Evolutionary conservation across 176 grass and related monocot genomes (phyloP).

Genomic region (Aegilops bicornis): DNA sequence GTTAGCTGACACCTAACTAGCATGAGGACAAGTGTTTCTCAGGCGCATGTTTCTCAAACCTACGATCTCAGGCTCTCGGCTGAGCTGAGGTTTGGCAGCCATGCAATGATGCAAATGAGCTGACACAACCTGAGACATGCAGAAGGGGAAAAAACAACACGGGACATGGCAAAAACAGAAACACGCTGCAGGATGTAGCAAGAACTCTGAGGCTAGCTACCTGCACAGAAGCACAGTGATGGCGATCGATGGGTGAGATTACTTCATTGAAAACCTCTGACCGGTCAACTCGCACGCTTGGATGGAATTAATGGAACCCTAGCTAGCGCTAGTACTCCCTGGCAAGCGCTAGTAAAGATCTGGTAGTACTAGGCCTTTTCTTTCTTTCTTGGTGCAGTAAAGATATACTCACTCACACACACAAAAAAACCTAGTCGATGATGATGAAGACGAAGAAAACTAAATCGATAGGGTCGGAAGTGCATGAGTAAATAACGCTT

Average conservation of each 20-base stretch:
- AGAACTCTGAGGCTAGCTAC: background rate
- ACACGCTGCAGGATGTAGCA: background rate
- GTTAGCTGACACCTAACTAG: background rate
- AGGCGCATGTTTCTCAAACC: no score
- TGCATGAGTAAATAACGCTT: background rate
- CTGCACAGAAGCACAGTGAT: background rate
- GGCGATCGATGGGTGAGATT: background rate
- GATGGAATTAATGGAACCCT: constrained; percentile 17
- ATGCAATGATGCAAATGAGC: constrained; percentile 21
- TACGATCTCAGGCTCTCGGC: background rate
- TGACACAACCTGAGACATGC: constrained; percentile 11
- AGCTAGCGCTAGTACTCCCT: background rate
- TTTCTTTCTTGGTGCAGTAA: background rate
- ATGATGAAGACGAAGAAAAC: background rate
- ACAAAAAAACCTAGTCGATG: background rate
- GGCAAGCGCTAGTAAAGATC: background rate
- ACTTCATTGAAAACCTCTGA: background rate
- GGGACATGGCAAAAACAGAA: background rate
- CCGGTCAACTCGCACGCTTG: background rate
- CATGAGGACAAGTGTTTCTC: background rate
- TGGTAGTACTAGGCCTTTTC: background rate
- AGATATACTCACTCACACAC: background rate
- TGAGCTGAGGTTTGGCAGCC: background rate
- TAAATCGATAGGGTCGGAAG: no score
- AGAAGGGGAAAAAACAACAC: background rate